Conservation (phyloP, 768 basidiomycete genomes). For the Lyophyllum decastes region DNA sequence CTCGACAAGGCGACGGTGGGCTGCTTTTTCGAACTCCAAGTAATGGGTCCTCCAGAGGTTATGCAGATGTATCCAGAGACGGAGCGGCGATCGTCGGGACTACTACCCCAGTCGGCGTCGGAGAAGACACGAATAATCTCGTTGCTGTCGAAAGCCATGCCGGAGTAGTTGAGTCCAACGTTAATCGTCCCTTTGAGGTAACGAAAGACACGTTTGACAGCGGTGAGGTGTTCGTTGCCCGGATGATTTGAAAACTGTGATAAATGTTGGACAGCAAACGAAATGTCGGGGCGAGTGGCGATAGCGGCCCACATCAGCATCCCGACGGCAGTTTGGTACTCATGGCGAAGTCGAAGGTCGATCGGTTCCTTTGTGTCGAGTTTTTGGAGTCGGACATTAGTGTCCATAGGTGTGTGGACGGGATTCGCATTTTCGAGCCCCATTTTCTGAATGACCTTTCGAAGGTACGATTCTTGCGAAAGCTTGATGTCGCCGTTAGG, state of each 20-base stretch:
- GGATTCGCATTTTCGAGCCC: conserved; percentile 22
- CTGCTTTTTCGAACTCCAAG: conserved; percentile 6
- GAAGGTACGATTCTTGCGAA: conserved; percentile 29
- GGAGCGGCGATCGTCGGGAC: background rate
- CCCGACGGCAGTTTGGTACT: conserved; percentile 21
- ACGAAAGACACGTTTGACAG: conserved; percentile 37
- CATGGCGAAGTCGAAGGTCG: background rate
- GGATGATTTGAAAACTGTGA: conserved; percentile 35
- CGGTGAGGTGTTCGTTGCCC: conserved; percentile 32
- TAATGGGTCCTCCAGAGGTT: background rate
- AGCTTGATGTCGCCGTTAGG: conserved; percentile 21
- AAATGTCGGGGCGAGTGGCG: too few relatives aligned
- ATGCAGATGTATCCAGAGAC: background rate
- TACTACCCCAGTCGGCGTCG: background rate
- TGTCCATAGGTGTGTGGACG: conserved; percentile 24
- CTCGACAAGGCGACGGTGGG: conserved; percentile 4
- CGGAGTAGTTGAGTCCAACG: conserved; percentile 9
- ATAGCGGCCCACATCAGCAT: too few relatives aligned
- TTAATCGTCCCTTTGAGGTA: conserved; percentile 34
- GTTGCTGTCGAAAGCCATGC: background rate
- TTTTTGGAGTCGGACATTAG: conserved; percentile 19
- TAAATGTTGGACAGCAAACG: conserved; percentile 32
- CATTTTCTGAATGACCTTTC: conserved; percentile 23
- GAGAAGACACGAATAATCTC: background rate
- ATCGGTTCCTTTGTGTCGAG: background rate